Percentiles rank a stretch among this genome's conserved stretches.
phyloP scores from a whole-genome alignment of 495 filamentous ascomycete genomes.

The Xylaria nigripes region DNA sequence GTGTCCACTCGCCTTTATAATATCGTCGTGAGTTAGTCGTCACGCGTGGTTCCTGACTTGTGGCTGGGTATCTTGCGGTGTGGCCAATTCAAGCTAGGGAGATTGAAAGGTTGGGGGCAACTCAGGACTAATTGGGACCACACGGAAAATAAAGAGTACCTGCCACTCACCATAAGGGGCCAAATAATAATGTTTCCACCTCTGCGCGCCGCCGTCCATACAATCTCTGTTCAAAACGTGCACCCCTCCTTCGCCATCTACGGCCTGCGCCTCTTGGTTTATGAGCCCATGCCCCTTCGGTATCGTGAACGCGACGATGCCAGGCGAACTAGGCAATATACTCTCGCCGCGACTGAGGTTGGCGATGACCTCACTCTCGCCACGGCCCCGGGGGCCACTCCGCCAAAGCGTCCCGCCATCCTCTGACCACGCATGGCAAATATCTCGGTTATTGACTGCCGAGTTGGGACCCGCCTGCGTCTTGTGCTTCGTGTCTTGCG shows the following conservation, averaged over 20 bases:
- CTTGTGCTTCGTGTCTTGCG: conserved; percentile 34
- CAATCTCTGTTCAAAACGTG: conserved; percentile 40
- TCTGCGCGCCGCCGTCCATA: conserved; percentile 18
- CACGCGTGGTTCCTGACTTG: neutral
- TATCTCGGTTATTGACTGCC: conserved; percentile 38
- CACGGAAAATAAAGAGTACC: neutral
- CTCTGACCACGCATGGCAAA: conserved; percentile 39
- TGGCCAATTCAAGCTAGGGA: neutral
- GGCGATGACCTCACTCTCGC: conserved; percentile 21
- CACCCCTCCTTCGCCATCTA: conserved; percentile 35
- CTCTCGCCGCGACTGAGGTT: conserved; percentile 26
- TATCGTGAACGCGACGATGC: conserved; percentile 34
- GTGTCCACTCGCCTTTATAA: conserved; percentile 24
- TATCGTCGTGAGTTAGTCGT: neutral
- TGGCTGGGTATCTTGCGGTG: neutral
- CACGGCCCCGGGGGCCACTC: conserved; percentile 16
- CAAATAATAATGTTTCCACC: conserved; percentile 43
- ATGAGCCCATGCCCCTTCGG: conserved; percentile 34
- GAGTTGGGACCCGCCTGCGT: conserved; percentile 37
- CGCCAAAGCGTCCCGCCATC: conserved; percentile 35
- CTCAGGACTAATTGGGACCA: neutral
- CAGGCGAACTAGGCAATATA: conserved; percentile 27
- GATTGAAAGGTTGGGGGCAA: neutral
- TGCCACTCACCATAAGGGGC: conserved; percentile 26
- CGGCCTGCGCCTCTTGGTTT: conserved; percentile 44